These are phyloP conservation scores for Erodium maritimum DNA, from an alignment of 345 rosid genomes.

Conservation along the genomic window DNA sequence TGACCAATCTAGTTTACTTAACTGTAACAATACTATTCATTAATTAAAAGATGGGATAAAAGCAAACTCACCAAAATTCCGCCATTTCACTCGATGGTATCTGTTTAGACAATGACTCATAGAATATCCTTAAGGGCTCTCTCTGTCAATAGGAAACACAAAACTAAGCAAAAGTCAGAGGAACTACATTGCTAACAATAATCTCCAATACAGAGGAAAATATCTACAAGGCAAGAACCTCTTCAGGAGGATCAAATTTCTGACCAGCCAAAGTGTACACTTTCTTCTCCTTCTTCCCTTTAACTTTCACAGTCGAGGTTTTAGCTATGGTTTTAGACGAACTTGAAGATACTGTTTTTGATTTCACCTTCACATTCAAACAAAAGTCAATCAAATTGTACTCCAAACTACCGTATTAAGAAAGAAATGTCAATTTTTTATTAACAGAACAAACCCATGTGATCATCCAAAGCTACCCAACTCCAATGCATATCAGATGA, in stretches of 20 bases:
- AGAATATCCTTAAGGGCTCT: conserved; percentile 87
- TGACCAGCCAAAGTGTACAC: conserved; percentile 79
- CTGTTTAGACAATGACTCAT: conserved; percentile 75
- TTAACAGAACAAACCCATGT: too few species aligned
- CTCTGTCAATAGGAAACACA: conserved; percentile 39
- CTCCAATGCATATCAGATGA: too few species aligned
- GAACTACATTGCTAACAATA: not conserved
- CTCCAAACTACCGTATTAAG: too few species aligned
- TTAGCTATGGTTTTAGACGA: conserved; percentile 37
- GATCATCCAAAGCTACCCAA: too few species aligned
- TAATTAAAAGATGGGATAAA: too few species aligned
- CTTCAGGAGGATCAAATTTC: conserved; percentile 78
- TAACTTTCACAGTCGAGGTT: conserved; percentile 24
- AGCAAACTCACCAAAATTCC: conserved; percentile 69
- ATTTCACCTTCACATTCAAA: conserved; percentile 13
- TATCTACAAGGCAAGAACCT: conserved; percentile 30
- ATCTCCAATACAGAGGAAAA: conserved; percentile 6
- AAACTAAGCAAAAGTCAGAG: not conserved
- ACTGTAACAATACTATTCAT: too few species aligned
- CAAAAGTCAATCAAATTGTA: too few species aligned
- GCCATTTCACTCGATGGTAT: conserved; percentile 91
- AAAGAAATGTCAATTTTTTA: too few species aligned
- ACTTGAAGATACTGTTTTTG: conserved; percentile 25
- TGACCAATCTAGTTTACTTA: too few species aligned
- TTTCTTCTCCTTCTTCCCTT: conserved; percentile 57